A percentile compares a stretch with the other conserved stretches of the same genome.
Evolutionary conservation across 2,329 filamentous ascomycete species (phyloP).

Genomic region (Talaromyces sp.): DNA sequence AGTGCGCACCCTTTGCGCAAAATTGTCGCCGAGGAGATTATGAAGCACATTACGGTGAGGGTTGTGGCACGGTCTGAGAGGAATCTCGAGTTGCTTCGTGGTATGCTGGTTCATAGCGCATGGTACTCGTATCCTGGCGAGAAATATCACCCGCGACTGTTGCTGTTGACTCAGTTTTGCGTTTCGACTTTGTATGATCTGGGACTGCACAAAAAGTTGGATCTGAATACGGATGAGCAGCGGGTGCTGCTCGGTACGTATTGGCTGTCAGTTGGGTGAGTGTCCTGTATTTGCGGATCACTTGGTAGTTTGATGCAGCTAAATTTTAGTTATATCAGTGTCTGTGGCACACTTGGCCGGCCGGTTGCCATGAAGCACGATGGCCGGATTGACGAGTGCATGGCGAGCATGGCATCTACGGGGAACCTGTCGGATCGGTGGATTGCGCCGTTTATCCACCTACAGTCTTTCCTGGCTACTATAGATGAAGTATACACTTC

Average conservation of each 20-base stretch:
- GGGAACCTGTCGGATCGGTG: conserved; percentile 15
- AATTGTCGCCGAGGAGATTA: conserved; percentile 16
- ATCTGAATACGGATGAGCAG: conserved; percentile 14
- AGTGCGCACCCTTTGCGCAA: conserved; percentile 16
- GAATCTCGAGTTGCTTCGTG: conserved; percentile 18
- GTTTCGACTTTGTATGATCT: conserved; percentile 17
- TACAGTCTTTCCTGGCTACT: conserved; percentile 16
- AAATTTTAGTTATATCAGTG: not conserved
- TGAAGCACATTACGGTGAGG: conserved; percentile 16
- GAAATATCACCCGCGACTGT: conserved; percentile 17
- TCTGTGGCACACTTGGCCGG: conserved; percentile 1
- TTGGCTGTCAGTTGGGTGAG: conserved; percentile 18
- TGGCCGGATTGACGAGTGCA: conserved; percentile 10
- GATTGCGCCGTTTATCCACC: conserved; percentile 15
- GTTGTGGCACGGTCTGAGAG: conserved; percentile 17
- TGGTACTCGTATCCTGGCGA: conserved; percentile 21
- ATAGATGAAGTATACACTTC: conserved; percentile 16
- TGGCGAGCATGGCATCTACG: conserved; percentile 8
- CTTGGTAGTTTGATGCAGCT: not conserved
- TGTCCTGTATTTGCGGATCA: not conserved
- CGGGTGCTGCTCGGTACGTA: conserved; percentile 17
- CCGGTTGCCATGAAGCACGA: not conserved
- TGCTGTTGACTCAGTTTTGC: conserved; percentile 18
- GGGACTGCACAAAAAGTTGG: conserved; percentile 15
- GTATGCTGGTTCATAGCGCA: conserved; percentile 16